Base-by-base conservation (phyloP, 2,329 filamentous ascomycete species). In the Alternaria viburni region DNA sequence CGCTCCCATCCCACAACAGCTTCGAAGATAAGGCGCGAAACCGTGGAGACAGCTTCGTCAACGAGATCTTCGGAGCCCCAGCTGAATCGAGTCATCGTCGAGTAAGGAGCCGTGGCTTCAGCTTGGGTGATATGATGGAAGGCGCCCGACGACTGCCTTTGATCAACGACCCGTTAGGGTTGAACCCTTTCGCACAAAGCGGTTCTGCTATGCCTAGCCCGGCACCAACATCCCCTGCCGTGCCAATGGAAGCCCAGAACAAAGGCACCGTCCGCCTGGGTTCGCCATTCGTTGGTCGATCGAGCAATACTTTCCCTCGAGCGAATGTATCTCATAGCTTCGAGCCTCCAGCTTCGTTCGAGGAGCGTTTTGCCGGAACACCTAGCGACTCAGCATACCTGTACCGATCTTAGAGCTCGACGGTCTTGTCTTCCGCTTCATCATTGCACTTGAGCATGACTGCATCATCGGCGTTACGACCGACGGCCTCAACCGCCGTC, bases 51-150 rank as follows among this genome's bases (percentile, higher is more conserved):
- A 82, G 80, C 64, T 79, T 82, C 7, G 78, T 80, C 43, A 79
- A 77, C 54, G 79, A 84, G 60, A 73, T 86, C 9, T 84, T 86
- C 65, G 80, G 81, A 58, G 79, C 80, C 32, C 79, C 81, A 43
- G 79, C 81, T 26, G 84, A 87, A 62, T 81, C 82, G 10, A 84
- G 85, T 57, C 83, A 87, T 68, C 85, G 86, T 59, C 85, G 87
- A 28, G 83, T 88, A 32, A 85, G 88, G 44, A 88, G 85, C 69
- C 86, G 88, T 46, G 88, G 88, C 58, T 89, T 88, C 70, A 90
- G 87, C 50, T 82, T 87, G 23, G 86, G 87, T 54, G 86, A 87
- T 56, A 84, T 87, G 62, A 83, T 82, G 65, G 82, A 82, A 26
- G 81, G 83, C 55, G 83, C 81, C 69, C 78, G 82, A 55, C 82